Conservation (phyloP, 164 flowering plant genomes). For the Hamamelis virginiana region DNA sequence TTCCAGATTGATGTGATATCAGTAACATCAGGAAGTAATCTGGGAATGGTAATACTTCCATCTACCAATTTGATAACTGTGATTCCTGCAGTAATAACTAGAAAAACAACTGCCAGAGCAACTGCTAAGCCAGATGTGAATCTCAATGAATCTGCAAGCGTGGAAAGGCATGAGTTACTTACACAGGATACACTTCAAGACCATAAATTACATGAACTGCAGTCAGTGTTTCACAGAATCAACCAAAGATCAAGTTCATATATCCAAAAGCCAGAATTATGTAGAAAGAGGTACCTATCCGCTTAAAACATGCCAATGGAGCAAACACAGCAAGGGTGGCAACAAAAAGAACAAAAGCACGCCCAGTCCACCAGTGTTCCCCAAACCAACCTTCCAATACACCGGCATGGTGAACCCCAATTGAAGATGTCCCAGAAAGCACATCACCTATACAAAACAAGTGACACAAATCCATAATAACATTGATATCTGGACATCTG, state of each 20-base stretch:
- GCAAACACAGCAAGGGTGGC: constrained; percentile 60
- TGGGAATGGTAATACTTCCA: constrained; percentile 71
- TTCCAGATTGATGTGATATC: constrained; percentile 62
- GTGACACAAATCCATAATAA: not conserved
- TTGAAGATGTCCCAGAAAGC: constrained; percentile 76
- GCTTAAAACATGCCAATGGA: constrained; percentile 71
- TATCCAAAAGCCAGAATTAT: too few species aligned
- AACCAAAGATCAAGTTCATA: too few species aligned
- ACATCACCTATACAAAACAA: constrained; percentile 64
- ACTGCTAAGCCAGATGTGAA: constrained; percentile 89
- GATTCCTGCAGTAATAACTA: constrained; percentile 79
- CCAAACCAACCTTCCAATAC: constrained; percentile 94
- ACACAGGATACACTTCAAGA: not conserved
- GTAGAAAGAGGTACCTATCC: constrained; percentile 45
- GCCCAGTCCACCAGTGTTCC: constrained; percentile 84
- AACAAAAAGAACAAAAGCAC: constrained; percentile 53
- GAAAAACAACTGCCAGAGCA: constrained; percentile 83
- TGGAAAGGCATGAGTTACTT: not conserved
- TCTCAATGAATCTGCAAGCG: constrained; percentile 79
- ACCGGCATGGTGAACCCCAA: constrained; percentile 80
- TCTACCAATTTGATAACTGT: constrained; percentile 55
- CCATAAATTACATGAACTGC: too few species aligned
- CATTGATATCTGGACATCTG: too few species aligned
- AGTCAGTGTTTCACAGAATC: too few species aligned
- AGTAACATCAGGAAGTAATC: constrained; percentile 66